A percentile compares a stretch with the other conserved stretches of the same genome.
These are phyloP conservation scores for Mrakiaceae sp. DNA, from an alignment of 1,284 basidiomycete species.

Conservation along the genomic window DNA sequence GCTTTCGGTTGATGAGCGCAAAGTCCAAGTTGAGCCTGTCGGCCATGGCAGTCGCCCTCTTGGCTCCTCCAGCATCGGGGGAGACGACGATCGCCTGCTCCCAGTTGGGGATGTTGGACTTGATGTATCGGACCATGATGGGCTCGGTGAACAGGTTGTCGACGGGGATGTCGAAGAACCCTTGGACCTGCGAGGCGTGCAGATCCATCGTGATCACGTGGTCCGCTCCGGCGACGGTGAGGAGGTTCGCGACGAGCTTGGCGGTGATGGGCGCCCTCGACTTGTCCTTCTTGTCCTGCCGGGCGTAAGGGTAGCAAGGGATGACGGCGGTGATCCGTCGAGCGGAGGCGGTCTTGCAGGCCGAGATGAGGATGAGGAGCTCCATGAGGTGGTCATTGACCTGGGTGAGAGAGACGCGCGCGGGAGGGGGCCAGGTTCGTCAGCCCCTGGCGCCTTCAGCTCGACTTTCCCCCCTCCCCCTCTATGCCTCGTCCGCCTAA, in stretches of 20 bases:
- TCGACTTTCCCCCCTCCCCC: too few relatives aligned
- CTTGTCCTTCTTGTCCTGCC: slow-evolving; percentile 98
- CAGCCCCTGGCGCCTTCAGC: too few relatives aligned
- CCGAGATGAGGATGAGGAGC: slow-evolving; percentile 98
- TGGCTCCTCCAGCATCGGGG: slow-evolving; percentile 95
- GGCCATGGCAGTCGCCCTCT: slow-evolving; percentile 86
- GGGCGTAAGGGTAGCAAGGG: slow-evolving; percentile 91
- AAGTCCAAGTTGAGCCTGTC: slow-evolving; percentile 95
- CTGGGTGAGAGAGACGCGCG: not conserved
- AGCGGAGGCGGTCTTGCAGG: slow-evolving; percentile 95
- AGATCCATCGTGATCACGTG: slow-evolving; percentile 99
- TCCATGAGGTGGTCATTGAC: slow-evolving; percentile 47
- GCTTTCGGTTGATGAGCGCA: slow-evolving; percentile 88
- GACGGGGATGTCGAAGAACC: slow-evolving; percentile 98
- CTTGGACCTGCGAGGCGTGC: slow-evolving; percentile 96
- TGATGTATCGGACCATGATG: slow-evolving; percentile 80
- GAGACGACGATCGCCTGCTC: slow-evolving; percentile 83
- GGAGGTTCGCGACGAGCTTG: slow-evolving; percentile 91
- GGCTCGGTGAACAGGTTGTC: slow-evolving; percentile 92
- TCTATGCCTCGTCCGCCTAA: too few relatives aligned
- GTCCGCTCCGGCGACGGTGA: slow-evolving; percentile 91
- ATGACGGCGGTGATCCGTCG: slow-evolving; percentile 96
- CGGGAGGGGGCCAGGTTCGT: too few relatives aligned
- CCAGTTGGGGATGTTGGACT: slow-evolving; percentile 77
- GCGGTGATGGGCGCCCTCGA: slow-evolving; percentile 93